Percentiles rank a stretch among this genome's conserved stretches.
Conservation (phyloP, 169 alveolate species). For the Cryptosporidium ubiquitum region DNA sequence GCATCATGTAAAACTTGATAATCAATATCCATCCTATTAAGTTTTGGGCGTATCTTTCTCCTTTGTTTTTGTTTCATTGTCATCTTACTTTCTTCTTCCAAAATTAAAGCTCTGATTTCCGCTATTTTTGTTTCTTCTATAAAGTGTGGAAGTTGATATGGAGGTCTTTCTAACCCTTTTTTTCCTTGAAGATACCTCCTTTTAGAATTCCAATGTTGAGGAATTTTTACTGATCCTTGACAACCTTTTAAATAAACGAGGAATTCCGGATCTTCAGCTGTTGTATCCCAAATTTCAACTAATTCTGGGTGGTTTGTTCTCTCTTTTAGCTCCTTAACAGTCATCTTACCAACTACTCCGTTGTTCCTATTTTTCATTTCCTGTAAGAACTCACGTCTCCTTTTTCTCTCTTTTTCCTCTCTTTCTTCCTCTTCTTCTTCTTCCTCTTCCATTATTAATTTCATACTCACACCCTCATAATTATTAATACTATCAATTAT, state of each 20-base stretch:
- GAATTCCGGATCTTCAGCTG: conserved; percentile 95
- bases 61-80: conserved; percentile 94
- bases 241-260: conserved; percentile 93
- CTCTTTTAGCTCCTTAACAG: conserved; percentile 76
- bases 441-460: conserved; percentile 8
- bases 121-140: conserved; percentile 90
- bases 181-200: conserved; percentile 94
- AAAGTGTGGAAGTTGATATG: conserved; percentile 94
- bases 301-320: conserved; percentile 84
- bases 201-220: conserved; percentile 98
- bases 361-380: conserved; percentile 27
- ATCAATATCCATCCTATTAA: conserved; percentile 96
- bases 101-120: conserved; percentile 90
- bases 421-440: conserved; percentile 30
- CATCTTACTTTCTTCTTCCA: conserved; percentile 93
- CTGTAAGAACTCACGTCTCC: background rate
- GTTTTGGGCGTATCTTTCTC: conserved; percentile 97
- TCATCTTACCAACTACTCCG: conserved; percentile 38
- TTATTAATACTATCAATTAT: background rate
- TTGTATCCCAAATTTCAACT: conserved; percentile 95
- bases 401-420: background rate
- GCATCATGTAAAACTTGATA: conserved; percentile 98
- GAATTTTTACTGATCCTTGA: conserved; percentile 96
- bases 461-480: background rate
- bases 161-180: conserved; percentile 94